Percentiles rank a stretch among this genome's conserved stretches.
Conservation (phyloP, 352 stramenopile genomes). For the Globisporangium viniferum region DNA sequence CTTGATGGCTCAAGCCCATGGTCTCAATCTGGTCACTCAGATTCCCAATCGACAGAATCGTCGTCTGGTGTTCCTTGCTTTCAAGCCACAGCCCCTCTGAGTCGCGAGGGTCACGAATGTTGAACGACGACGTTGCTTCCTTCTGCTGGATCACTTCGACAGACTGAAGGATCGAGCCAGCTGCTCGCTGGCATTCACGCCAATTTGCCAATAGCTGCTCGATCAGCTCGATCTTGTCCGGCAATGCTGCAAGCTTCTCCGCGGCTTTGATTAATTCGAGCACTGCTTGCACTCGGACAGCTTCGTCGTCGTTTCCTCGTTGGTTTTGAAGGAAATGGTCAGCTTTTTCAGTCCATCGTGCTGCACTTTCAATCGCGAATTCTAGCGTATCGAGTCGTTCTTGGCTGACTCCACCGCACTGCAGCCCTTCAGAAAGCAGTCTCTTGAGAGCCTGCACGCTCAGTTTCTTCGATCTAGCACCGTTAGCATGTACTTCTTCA, state of each 20-base stretch:
- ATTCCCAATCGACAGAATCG: slow-evolving; percentile 12
- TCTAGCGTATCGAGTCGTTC: slow-evolving; percentile 34
- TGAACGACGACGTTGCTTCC: slow-evolving; percentile 18
- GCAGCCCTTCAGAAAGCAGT: slow-evolving; percentile 24
- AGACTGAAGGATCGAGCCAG: slow-evolving; percentile 21
- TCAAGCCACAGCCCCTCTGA: slow-evolving; percentile 10
- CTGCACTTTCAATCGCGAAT: slow-evolving; percentile 18
- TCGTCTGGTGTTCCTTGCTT: slow-evolving; percentile 15
- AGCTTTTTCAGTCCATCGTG: slow-evolving; percentile 25
- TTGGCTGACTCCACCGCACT: slow-evolving; percentile 25
- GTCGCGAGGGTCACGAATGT: slow-evolving; percentile 10
- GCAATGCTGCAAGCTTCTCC: slow-evolving; percentile 22
- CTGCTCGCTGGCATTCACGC: slow-evolving; percentile 21
- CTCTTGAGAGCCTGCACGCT: slow-evolving; percentile 25
- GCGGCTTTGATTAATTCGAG: slow-evolving; percentile 24
- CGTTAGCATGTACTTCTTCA: neutral
- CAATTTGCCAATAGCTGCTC: slow-evolving; percentile 27
- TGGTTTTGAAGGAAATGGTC: slow-evolving; percentile 21
- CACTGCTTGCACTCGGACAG: slow-evolving; percentile 14
- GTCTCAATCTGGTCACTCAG: neutral
- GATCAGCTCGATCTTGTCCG: slow-evolving; percentile 22
- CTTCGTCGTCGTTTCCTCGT: neutral
- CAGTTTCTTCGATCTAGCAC: slow-evolving; percentile 11
- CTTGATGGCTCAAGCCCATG: slow-evolving; percentile 12
- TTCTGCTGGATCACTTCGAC: slow-evolving; percentile 22